Evolutionary conservation across 2,329 filamentous ascomycete species (phyloP).

Genomic region (Penicillium hordei): DNA sequence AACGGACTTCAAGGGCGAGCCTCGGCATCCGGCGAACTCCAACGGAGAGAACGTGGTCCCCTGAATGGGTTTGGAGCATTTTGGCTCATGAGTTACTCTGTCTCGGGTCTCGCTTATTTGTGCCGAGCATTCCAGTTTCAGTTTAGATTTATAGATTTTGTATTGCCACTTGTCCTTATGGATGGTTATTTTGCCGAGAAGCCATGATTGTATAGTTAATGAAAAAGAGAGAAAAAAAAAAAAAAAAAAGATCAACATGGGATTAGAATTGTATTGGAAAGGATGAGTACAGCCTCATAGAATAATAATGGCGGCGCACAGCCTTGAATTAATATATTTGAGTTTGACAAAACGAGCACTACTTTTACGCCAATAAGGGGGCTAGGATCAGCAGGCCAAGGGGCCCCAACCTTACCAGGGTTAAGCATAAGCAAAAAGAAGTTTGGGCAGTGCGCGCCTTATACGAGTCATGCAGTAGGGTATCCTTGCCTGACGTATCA

Average conservation of each 20-base stretch:
- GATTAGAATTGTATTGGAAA: not conserved
- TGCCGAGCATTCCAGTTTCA: conserved; percentile 6
- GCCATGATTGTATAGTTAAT: not conserved
- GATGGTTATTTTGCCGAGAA: not conserved
- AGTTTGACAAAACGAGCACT: conserved; percentile 16
- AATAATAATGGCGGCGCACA: not conserved
- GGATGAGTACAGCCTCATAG: not conserved
- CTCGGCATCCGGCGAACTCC: not conserved
- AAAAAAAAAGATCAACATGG: not conserved
- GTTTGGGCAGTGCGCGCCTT: conserved; percentile 29
- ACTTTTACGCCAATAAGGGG: conserved; percentile 20
- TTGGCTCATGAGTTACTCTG: not conserved
- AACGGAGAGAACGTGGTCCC: conserved; percentile 1
- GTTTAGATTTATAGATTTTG: not conserved
- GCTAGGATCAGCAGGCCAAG: conserved; percentile 27
- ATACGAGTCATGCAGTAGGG: conserved; percentile 26
- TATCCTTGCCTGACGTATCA: conserved; percentile 26
- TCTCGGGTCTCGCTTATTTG: conserved; percentile 1
- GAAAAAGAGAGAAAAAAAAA: no score
- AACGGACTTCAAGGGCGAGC: not conserved
- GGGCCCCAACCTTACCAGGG: conserved; percentile 39
- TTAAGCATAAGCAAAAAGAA: conserved; percentile 38
- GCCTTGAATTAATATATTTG: conserved; percentile 20
- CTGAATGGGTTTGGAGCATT: not conserved
- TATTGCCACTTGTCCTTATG: not conserved